Evolutionary conservation across 1,284 basidiomycete genomes (phyloP).

Genomic region (Tilletia caries): DNA sequence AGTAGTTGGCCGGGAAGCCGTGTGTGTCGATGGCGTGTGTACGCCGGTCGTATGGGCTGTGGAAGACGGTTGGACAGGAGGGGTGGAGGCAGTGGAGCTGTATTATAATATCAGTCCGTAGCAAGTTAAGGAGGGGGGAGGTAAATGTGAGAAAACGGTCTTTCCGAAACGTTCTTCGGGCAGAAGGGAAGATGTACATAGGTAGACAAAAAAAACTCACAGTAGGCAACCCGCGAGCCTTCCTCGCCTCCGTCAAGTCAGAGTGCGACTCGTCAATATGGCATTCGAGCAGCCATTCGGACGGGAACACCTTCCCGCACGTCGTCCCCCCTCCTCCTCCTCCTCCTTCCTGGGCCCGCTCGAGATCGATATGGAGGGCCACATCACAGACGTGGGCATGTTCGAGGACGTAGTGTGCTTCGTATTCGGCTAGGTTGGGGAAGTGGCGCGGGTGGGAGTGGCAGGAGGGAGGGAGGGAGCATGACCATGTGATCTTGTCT

Average conservation of each 20-base stretch:
- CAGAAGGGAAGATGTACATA: not conserved
- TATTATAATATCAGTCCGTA: not conserved
- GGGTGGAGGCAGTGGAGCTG: not conserved
- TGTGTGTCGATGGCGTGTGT: conserved; percentile 2
- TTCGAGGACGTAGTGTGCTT: not conserved
- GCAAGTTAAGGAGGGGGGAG: not conserved
- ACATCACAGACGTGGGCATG: not conserved
- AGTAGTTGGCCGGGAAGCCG: conserved; percentile 1
- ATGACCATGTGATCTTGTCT: not conserved
- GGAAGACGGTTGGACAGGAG: not conserved
- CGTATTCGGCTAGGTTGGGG: not conserved
- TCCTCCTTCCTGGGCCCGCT: too few species aligned
- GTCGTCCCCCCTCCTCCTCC: too few species aligned
- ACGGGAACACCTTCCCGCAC: not conserved
- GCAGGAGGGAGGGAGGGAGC: not conserved
- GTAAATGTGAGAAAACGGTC: too few species aligned
- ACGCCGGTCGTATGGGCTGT: not conserved
- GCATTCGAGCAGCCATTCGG: conserved; percentile 5
- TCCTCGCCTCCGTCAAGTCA: not conserved
- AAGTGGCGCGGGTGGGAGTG: not conserved
- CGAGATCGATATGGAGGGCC: too few species aligned
- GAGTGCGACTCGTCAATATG: not conserved
- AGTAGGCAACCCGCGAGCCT: not conserved
- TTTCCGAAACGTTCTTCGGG: too few species aligned
- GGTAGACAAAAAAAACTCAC: not conserved